phyloP scores from a whole-genome alignment of 2,329 filamentous ascomycete genomes.

The Dothiorella sarmentorum region DNA sequence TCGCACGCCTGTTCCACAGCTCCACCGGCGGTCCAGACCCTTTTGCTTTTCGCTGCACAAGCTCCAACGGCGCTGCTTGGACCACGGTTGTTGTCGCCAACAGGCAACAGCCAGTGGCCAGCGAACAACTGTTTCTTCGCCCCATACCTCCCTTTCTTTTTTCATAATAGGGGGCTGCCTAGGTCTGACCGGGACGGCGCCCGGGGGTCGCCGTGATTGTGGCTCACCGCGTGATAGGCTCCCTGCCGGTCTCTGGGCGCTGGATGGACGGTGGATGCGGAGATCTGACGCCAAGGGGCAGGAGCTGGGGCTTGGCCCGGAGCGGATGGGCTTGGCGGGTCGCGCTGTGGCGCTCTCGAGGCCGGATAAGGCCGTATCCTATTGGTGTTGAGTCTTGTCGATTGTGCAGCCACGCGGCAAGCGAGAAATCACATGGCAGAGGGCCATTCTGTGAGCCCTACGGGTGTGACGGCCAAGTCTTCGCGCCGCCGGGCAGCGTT shows the following conservation, averaged over 20 bases:
- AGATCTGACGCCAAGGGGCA: constrained; percentile 16
- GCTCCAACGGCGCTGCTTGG: not conserved
- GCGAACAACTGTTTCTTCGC: not conserved
- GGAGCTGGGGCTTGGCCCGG: constrained; percentile 10
- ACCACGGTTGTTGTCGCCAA: not conserved
- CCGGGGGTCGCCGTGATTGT: constrained; percentile 14
- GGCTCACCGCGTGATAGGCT: constrained; percentile 15
- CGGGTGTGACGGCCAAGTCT: not conserved
- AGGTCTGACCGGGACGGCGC: not conserved
- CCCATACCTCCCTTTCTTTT: not conserved
- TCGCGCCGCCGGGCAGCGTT: not conserved
- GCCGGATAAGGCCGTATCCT: not conserved
- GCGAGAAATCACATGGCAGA: constrained; percentile 8
- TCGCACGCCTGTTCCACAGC: not conserved
- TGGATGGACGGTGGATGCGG: constrained; percentile 13
- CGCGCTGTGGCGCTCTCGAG: constrained; percentile 5
- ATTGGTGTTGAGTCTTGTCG: not conserved
- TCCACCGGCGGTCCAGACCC: constrained; percentile 9
- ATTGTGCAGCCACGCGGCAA: constrained; percentile 13
- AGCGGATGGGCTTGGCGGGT: constrained; percentile 12
- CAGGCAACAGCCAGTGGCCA: not conserved
- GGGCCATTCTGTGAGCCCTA: constrained; percentile 16
- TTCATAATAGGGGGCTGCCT: constrained; percentile 1
- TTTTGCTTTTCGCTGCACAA: not conserved
- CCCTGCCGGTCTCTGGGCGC: not conserved